Evolutionary conservation across 2,329 filamentous ascomycete genomes (phyloP), one percentile per base, ranked within the genome.

Genomic region (Lachnellula suecica): DNA sequence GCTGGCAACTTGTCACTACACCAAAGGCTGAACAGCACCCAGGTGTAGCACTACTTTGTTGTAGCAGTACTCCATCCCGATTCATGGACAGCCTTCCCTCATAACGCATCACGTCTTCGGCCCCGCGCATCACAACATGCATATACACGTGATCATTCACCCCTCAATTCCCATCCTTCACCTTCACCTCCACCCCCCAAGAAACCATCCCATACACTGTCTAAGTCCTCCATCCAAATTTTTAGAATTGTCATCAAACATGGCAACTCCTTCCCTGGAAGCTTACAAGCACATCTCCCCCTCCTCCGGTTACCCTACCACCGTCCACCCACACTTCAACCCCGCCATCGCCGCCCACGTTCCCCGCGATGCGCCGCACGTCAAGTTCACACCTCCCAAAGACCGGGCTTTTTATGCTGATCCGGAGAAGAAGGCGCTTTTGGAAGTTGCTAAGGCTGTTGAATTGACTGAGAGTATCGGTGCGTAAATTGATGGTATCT

Each of bases 391-490:
- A 13, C 59, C 59, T 22, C 20, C 55, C 6, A 70, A 65, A 43
- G 72, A 74, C 59, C 64, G 74, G 2, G 75, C 69, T 1, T 58
- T 61, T 6, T 75, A 71, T 53, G 74, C 74, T 2, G 73, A 78
- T 49, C 72, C 74, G 1, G 66, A 71, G 31, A 77, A 76, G 62
- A 71, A 70, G 47, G 65, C 72, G 0, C 63, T 78, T 9, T 61
- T 77, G 29, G 64, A 71, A 0, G 69, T 66, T 2, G 71, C 73
- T 2, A 73, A 66, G 42, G 60, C 61, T 3, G 62, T 67, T 3
- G 72, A 76, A 41, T 56, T 77, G 46, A 76, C 74, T 6, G 73
- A 76, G 57, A 72, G 71, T 0, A 68, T 76, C 40, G 74, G 57
- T 52, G 52, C 2, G 20, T 24, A 24, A 22, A 6, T n/a, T 20